These are phyloP conservation scores for Hypoxylon sp. DNA, from an alignment of 2,329 filamentous ascomycete species.

Conservation along the genomic window DNA sequence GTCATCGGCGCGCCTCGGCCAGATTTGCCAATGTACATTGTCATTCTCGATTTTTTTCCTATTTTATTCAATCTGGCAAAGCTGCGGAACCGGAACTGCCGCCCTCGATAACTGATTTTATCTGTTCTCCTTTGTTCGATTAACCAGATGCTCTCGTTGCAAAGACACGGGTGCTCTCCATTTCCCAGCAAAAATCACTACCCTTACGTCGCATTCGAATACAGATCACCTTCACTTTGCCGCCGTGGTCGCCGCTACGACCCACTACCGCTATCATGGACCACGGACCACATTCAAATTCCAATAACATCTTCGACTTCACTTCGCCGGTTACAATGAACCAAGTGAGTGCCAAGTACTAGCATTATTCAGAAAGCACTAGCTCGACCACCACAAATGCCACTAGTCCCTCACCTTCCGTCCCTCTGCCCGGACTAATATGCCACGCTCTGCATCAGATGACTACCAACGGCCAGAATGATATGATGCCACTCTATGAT, in stretches of 20 bases:
- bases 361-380: constrained; percentile 10
- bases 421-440: constrained; percentile 25
- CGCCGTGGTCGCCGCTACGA: constrained; percentile 31
- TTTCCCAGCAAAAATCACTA: constrained; percentile 27
- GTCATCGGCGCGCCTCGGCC: constrained; percentile 13
- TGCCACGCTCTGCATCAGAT: constrained; percentile 40
- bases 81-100: not conserved
- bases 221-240: constrained; percentile 29
- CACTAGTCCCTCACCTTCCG: constrained; percentile 13
- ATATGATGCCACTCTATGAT: constrained; percentile 50
- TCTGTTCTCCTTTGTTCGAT: constrained; percentile 16
- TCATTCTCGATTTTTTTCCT: constrained; percentile 3
- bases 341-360: constrained; percentile 42
- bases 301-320: constrained; percentile 55
- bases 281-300: constrained; percentile 48
- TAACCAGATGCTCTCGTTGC: constrained; percentile 39
- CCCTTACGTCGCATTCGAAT: constrained; percentile 40
- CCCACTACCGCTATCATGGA: constrained; percentile 45
- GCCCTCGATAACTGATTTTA: not conserved
- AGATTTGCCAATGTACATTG: constrained; percentile 4
- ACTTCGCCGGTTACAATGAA: constrained; percentile 47
- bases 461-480: constrained; percentile 44
- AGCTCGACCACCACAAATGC: constrained; percentile 6
- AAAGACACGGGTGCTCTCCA: constrained; percentile 27
- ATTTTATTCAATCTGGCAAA: constrained; percentile 9